Evolutionary conservation across 1,284 basidiomycete genomes (phyloP).

Genomic region (Lentinus polychrous): DNA sequence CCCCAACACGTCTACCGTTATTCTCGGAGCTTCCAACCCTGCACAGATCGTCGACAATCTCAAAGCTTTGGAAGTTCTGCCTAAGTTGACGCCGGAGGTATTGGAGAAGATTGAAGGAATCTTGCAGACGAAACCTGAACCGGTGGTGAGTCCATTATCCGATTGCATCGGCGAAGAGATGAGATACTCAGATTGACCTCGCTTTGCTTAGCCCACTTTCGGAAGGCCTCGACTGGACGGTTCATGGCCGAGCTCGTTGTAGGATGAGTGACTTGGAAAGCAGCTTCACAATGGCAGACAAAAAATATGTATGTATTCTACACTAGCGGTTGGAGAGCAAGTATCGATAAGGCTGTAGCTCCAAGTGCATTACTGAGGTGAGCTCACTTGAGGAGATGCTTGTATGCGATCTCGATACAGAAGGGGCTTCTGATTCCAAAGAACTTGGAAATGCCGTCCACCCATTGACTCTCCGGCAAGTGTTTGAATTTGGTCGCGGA

Average conservation of each 20-base stretch:
- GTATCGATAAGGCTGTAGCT: too few relatives aligned
- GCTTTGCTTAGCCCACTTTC: neutral
- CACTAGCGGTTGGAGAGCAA: too few relatives aligned
- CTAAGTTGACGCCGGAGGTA: conserved; percentile 60
- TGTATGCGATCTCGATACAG: too few relatives aligned
- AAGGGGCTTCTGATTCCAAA: too few relatives aligned
- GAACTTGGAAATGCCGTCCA: too few relatives aligned
- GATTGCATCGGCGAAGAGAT: neutral
- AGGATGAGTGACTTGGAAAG: too few relatives aligned
- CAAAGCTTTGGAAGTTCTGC: conserved; percentile 63
- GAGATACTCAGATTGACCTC: neutral
- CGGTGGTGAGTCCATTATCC: conserved; percentile 20
- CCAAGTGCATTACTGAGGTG: too few relatives aligned
- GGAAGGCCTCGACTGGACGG: neutral
- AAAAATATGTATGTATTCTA: too few relatives aligned
- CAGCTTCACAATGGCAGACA: too few relatives aligned
- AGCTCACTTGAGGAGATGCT: too few relatives aligned
- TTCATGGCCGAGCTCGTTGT: neutral
- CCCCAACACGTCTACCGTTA: conserved; percentile 49
- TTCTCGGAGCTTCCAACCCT: conserved; percentile 54
- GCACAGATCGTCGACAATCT: conserved; percentile 64
- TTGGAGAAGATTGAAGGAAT: conserved; percentile 62
- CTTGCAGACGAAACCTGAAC: conserved; percentile 41
- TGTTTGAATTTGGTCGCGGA: too few relatives aligned
- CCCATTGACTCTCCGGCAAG: too few relatives aligned